Base-by-base conservation (phyloP, 768 basidiomycete species). In the Mycena vulgaris region DNA sequence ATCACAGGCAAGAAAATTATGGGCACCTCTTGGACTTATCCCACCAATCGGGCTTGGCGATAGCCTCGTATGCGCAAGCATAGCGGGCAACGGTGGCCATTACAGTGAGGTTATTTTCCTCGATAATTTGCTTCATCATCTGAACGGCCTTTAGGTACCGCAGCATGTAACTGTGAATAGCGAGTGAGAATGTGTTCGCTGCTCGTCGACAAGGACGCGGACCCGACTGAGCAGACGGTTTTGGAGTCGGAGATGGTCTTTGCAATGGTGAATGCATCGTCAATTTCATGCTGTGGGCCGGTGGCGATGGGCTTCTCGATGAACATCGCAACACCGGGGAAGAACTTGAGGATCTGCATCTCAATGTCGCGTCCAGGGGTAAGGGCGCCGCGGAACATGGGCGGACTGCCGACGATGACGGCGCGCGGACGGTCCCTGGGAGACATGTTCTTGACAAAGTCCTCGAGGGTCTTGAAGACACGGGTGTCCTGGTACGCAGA, bases 61-160 rank as follows among this genome's bases (percentile, higher is more conserved):
- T 94, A 27, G 88, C 81, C 79, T 93, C 89, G 75, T 95, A 97
- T 45, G 94, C 95, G 76, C 92, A 92, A 14, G 95, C 95, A 82
- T 98, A 99, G 67, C 97, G 93, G 10, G 96, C 97, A 74, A 97
- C 91, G 39, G 97, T 99, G 52, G 93, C 88, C 97, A 99, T 98
- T 59, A 99, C 96, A 25, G 93, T 93, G 67, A 99, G 87, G 77
- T 95, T 89, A 80, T 98, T 98, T 71, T 97, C 95, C 77, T 94
- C 86, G 78, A 99, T 94, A 80, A 98, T 96, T 69, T 93, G 89
- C 83, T 97, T 97, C 95, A 98, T 98, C 88, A 91, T 92, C 82
- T 98, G 96, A 25, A 97, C 95, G 35, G 93, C 96, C 80, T 93
- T 93, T 75, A 97, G 87, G 83, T 97, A 97, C 71, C 96, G 91